Evolutionary conservation across 768 basidiomycete genomes (phyloP).

Genomic region (Pulveroboletus frians): DNA sequence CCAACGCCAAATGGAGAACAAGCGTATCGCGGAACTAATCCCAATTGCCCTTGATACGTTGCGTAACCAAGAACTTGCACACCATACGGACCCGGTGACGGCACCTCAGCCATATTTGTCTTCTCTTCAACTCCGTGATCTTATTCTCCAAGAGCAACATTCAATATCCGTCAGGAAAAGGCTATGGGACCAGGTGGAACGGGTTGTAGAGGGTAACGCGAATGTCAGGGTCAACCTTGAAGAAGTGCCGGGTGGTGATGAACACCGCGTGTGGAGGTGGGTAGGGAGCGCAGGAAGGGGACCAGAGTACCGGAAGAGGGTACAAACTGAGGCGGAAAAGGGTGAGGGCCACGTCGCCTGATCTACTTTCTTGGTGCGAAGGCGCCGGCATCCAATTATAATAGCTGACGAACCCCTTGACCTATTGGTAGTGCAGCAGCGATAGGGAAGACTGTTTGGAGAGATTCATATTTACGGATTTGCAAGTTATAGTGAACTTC

Average conservation of each 20-base stretch:
- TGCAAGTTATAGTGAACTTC: slow-evolving; percentile 22
- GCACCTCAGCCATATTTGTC: slow-evolving; percentile 74
- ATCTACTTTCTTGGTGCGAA: slow-evolving; percentile 12
- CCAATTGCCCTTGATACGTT: slow-evolving; percentile 75
- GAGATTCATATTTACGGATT: slow-evolving; percentile 12
- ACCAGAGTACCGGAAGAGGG: slow-evolving; percentile 33
- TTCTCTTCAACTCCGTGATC: slow-evolving; percentile 82
- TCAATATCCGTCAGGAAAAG: slow-evolving; percentile 59
- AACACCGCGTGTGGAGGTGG: slow-evolving; percentile 90
- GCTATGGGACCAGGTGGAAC: slow-evolving; percentile 81
- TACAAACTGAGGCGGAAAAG: slow-evolving; percentile 23
- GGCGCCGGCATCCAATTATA: slow-evolving; percentile 11
- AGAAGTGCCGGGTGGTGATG: slow-evolving; percentile 81
- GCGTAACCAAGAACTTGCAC: slow-evolving; percentile 75
- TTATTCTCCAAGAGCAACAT: slow-evolving; percentile 77
- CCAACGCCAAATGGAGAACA: slow-evolving; percentile 51
- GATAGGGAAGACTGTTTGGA: slow-evolving; percentile 15
- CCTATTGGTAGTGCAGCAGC: slow-evolving; percentile 11
- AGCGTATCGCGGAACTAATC: slow-evolving; percentile 67
- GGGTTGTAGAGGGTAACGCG: slow-evolving; percentile 82
- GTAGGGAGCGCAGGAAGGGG: slow-evolving; percentile 50
- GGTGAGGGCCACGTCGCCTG: slow-evolving; percentile 23
- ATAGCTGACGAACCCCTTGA: slow-evolving; percentile 18
- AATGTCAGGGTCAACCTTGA: slow-evolving; percentile 84
- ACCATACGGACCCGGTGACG: slow-evolving; percentile 77